phyloP scores from a whole-genome alignment of 768 basidiomycete species.

The Pisolithus tinctorius region DNA sequence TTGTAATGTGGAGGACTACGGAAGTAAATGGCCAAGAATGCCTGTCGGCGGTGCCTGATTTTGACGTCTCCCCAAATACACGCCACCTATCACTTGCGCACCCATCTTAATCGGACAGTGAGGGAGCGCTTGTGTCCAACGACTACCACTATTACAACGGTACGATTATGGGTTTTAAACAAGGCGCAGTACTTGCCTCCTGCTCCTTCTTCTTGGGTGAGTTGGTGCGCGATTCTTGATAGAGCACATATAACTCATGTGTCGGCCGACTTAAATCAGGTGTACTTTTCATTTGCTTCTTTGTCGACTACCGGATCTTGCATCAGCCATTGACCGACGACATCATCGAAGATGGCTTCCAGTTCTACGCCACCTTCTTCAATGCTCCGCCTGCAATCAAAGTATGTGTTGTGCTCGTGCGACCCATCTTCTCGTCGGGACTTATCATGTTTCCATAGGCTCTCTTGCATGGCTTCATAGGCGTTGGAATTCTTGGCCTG shows the following conservation, averaged over 20 bases:
- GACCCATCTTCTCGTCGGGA: neutral
- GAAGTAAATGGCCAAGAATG: too few species aligned
- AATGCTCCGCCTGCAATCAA: conserved; percentile 92
- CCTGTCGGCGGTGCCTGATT: too few species aligned
- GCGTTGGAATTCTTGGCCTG: conserved; percentile 67
- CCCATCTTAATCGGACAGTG: neutral
- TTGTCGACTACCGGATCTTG: conserved; percentile 81
- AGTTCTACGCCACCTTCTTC: conserved; percentile 90
- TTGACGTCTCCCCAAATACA: neutral
- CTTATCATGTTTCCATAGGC: conserved; percentile 41
- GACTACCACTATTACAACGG: neutral
- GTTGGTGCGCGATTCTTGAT: conserved; percentile 11
- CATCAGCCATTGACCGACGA: conserved; percentile 63
- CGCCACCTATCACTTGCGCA: neutral
- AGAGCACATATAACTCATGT: too few species aligned
- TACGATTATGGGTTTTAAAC: conserved; percentile 72
- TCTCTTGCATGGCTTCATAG: conserved; percentile 79
- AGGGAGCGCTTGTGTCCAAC: neutral
- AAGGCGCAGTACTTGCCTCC: conserved; percentile 82
- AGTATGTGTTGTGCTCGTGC: conserved; percentile 39
- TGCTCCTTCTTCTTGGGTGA: conserved; percentile 87
- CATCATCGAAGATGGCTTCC: conserved; percentile 67
- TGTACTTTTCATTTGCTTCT: conserved; percentile 77
- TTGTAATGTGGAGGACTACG: too few species aligned
- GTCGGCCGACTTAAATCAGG: conserved; percentile 34